Evolutionary conservation across 176 grass and related monocot genomes (phyloP).

Genomic region (Musa acuminata): DNA sequence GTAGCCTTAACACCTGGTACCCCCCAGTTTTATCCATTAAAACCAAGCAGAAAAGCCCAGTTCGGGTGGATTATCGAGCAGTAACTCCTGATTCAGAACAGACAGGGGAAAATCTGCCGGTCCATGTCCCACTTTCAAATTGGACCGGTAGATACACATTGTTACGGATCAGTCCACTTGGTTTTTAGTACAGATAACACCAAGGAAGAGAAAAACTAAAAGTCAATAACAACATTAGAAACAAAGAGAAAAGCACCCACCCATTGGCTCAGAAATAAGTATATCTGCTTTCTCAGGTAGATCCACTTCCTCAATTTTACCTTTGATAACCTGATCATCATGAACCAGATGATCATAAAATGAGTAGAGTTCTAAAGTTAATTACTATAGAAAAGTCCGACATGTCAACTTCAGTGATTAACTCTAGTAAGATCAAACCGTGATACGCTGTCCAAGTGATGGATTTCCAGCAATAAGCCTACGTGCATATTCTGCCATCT

Average conservation of each 20-base stretch:
- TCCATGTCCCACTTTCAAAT: too few relatives aligned
- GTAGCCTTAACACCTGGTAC: too few relatives aligned
- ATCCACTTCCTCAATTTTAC: slow-evolving; percentile 96
- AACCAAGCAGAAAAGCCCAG: too few relatives aligned
- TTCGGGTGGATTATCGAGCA: too few relatives aligned
- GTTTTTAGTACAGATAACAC: background rate
- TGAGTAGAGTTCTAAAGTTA: background rate
- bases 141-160: too few relatives aligned
- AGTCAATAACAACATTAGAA: background rate
- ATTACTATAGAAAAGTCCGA: slow-evolving; percentile 4
- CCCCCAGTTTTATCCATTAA: too few relatives aligned
- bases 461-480: slow-evolving; percentile 81
- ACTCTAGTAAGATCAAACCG: slow-evolving; percentile 51
- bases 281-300: slow-evolving; percentile 99
- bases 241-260: slow-evolving; percentile 28
- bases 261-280: slow-evolving; percentile 97
- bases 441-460: slow-evolving; percentile 78
- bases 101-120: too few relatives aligned
- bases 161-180: too few relatives aligned
- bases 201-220: slow-evolving; percentile 2
- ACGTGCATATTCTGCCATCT: slow-evolving; percentile 93
- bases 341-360: slow-evolving; percentile 10
- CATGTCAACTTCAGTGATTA: slow-evolving; percentile 13
- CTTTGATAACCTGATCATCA: slow-evolving; percentile 69
- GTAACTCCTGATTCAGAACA: too few relatives aligned